Conservation (phyloP, 2,329 filamentous ascomycete species). For the Cercospora sp. region DNA sequence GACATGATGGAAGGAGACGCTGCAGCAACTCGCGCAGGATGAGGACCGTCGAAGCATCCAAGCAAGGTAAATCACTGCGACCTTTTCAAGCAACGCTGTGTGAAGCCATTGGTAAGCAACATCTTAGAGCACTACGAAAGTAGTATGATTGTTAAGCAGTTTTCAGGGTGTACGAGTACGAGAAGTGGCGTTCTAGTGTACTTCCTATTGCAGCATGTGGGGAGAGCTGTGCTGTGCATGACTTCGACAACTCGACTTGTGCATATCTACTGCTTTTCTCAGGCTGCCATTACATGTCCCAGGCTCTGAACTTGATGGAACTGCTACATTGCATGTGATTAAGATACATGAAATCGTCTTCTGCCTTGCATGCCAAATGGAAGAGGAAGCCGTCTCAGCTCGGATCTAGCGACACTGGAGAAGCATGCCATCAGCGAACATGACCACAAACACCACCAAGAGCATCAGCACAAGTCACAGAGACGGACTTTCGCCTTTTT, state of each 20-base stretch:
- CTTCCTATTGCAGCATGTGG: background rate
- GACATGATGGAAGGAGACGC: background rate
- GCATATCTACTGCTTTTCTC: background rate
- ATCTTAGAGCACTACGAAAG: background rate
- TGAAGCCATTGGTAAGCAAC: background rate
- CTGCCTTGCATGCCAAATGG: background rate
- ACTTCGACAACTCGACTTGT: background rate
- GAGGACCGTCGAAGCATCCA: background rate
- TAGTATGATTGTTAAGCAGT: background rate
- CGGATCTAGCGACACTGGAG: background rate
- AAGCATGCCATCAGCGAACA: background rate
- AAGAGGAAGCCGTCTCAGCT: background rate
- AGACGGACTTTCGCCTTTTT: too few species aligned
- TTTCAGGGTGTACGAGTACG: background rate
- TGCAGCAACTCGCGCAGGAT: too few species aligned
- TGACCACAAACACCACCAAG: background rate
- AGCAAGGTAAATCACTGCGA: background rate
- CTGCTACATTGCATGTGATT: too few species aligned
- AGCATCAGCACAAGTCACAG: background rate
- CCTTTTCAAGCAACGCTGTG: background rate
- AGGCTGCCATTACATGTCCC: too few species aligned
- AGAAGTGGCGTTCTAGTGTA: background rate
- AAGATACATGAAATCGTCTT: background rate
- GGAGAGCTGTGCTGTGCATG: background rate
- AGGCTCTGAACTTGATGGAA: too few species aligned